Evolutionary conservation across 805 yeast genomes (phyloP), one percentile per base, ranked within the genome.

Genomic region (Pichia paraexigua): DNA sequence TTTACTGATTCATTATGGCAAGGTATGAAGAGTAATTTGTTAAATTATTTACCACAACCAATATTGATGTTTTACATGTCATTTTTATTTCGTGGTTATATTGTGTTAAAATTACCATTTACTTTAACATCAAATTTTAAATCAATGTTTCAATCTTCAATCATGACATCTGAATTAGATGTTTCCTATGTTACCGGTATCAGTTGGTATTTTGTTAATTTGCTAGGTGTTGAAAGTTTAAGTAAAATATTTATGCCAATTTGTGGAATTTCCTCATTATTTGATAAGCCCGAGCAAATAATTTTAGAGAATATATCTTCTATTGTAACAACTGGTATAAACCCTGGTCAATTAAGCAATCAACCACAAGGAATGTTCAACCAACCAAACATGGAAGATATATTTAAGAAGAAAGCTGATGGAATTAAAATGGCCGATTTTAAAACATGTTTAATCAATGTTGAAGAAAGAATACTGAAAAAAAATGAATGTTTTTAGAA

Each of bases 61-160:
- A 66, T 91, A 41, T 85, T 91, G 57, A 91, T 94, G 97, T 89
- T 90, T 62, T 94, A 97, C 96, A 92, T 92, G 54, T 88, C 87
- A 62, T 87, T 82, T 61, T 91, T 92, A 70, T 94, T 89, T 67
- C 88, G 92, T 15, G 97, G 97, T 0, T 89, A 90, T 56, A 83
- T 91, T 17, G 79, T 89, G 46, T 86, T 86, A 86, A 81, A 81
- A 63, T 72, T 94, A 49, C 99, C 99, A 18, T 94, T 94, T 71
- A 95, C 96, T 2, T 71, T 94, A 51, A 94, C 98, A 0, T 75
- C 82, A 32, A 82, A 91, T 53, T 94, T 94, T 73, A 94, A 94
- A 67, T 79, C 86, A 53, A 91, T 94, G 95, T 70, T 94, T 43
- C 99, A 94, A 68, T 80, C 79, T 28, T 96, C 97, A 9, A 85